Conservation (phyloP, 2,329 filamentous ascomycete species). For the Pseudogymnoascus destructans region DNA sequence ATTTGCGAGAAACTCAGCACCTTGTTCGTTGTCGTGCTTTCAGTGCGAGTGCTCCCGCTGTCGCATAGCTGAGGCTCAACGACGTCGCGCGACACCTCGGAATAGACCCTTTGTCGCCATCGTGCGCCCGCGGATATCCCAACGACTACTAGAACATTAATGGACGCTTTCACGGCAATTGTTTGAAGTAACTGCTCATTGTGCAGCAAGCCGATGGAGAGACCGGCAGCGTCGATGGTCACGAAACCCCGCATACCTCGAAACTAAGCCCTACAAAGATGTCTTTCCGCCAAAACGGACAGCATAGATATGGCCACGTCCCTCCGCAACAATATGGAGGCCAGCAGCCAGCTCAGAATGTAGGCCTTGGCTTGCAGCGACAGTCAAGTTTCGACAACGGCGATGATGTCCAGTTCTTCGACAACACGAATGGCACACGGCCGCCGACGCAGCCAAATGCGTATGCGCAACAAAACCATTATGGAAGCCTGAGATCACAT, state of each 20-base stretch:
- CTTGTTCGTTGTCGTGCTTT: background rate
- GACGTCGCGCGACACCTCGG: conserved; percentile 5
- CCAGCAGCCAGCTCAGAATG: conserved; percentile 28
- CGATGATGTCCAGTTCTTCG: conserved; percentile 51
- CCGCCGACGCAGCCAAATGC: conserved; percentile 35
- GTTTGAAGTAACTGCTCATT: conserved; percentile 5
- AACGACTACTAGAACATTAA: background rate
- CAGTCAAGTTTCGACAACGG: conserved; percentile 63
- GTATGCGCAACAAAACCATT: conserved; percentile 13
- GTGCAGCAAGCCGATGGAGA: conserved; percentile 5
- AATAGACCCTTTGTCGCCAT: background rate
- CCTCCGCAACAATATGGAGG: conserved; percentile 49
- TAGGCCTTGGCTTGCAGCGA: conserved; percentile 32
- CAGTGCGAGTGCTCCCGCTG: conserved; percentile 4
- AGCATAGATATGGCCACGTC: conserved; percentile 52
- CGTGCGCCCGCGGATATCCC: background rate
- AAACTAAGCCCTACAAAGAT: conserved; percentile 27
- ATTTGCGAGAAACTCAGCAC: background rate
- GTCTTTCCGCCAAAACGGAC: conserved; percentile 48
- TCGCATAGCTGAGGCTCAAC: conserved; percentile 8
- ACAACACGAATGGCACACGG: conserved; percentile 21
- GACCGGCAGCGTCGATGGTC: background rate
- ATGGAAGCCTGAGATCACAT: background rate
- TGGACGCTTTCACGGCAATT: background rate
- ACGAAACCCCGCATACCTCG: conserved; percentile 8